Evolutionary conservation across 768 basidiomycete genomes (phyloP), one percentile per base, ranked within the genome.

Genomic region (Agrocybe pediades): DNA sequence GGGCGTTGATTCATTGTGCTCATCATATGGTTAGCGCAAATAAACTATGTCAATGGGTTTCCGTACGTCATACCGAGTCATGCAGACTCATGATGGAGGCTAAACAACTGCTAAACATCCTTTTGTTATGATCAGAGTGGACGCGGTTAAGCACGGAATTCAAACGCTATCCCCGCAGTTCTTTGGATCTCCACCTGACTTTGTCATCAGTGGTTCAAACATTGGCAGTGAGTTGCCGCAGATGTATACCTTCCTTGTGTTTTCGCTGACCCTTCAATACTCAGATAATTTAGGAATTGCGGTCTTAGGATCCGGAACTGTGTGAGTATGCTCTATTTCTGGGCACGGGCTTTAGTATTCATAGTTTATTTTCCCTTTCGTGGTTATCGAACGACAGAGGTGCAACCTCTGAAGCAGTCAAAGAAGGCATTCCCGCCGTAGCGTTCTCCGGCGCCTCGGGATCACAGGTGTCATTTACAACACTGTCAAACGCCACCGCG

Each of bases 401-500:
- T 6, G 81, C 81, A 1, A 79, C 81, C 0, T 70, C 70, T 15
- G 78, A 79, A 62, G 77, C 80, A 3, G 75, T 78, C 1, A 59
- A 70, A 40, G 71, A 76, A 59, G 81, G 81, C 26, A 70, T 82
- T 9, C 79, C 81, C 3, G 73, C 80, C 1, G 69, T 75, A 26
- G 81, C 81, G 1, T 81, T 80, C 67, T 81, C 79, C 13, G 66
- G 68, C 8, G 58, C 61, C 11, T 67, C 71, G 1, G 77, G 71
- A 9, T 66, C 73, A 0, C 69, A 74, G 47, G 76, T 80, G 9
- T 81, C 79, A 2, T 83, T 75, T 65, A 83, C 81, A 20, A 80
- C 78, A 16, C 77, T 82, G 55, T 56, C 63, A 13, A 53, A 68
- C 24, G 68, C 75, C 3, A 68, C 60, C 24, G 64, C 74, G 5